These are phyloP conservation scores for Fraxinus excelsior DNA, from an alignment of 257 asterid species.

Conservation along the genomic window DNA sequence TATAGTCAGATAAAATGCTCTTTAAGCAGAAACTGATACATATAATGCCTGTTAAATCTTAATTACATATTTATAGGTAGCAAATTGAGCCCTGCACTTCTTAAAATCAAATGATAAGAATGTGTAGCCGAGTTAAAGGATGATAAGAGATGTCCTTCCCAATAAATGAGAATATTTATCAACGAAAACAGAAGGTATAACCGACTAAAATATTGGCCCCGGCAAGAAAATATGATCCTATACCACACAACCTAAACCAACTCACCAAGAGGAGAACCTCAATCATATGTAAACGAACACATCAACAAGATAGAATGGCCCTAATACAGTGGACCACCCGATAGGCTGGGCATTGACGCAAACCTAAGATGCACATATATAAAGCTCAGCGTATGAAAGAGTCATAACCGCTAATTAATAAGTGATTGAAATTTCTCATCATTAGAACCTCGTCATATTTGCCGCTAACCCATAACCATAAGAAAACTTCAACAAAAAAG, in stretches of 20 bases:
- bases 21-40: neutral
- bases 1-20: conserved; percentile 19
- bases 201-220: too few species aligned
- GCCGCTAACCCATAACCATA: neutral
- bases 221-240: neutral
- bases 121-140: neutral
- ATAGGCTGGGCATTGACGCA: neutral
- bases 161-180: neutral
- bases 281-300: neutral
- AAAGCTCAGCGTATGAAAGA: too few species aligned
- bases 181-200: neutral
- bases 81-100: neutral
- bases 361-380: neutral
- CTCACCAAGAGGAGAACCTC: neutral
- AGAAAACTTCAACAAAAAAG: neutral
- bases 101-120: neutral
- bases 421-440: neutral
- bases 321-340: neutral
- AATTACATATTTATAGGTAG: neutral
- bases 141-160: neutral
- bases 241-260: neutral
- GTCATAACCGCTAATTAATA: too few species aligned
- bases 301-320: neutral
- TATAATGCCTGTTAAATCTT: neutral
- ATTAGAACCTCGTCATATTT: neutral